Conservation (phyloP, 78 protist species). For the Dictyostelium firmibasis region DNA sequence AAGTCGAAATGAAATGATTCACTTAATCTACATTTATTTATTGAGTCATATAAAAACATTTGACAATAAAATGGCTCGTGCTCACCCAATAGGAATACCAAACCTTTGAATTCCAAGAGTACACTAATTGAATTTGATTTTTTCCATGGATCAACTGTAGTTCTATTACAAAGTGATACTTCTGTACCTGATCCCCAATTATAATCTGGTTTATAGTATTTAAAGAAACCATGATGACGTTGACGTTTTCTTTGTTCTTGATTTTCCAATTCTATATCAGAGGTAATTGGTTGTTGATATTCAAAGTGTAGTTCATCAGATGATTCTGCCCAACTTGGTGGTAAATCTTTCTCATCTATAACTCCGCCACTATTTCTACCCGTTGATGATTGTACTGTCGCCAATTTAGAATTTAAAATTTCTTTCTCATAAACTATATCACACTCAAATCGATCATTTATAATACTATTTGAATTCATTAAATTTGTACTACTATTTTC, state of each 20-base stretch:
- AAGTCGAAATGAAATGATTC: conserved; percentile 69
- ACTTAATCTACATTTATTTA: conserved; percentile 26
- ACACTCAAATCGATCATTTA: conserved; percentile 39
- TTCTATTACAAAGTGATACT: conserved; percentile 49
- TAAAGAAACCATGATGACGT: conserved; percentile 26
- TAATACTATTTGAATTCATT: background rate
- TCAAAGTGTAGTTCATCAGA: conserved; percentile 7
- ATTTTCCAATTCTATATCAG: conserved; percentile 24
- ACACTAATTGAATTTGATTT: conserved; percentile 7
- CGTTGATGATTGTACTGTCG: background rate
- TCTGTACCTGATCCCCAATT: conserved; percentile 78
- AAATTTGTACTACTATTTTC: background rate
- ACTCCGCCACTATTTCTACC: background rate
- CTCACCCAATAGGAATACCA: conserved; percentile 63
- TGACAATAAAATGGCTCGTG: conserved; percentile 66
- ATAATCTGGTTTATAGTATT: conserved; percentile 63
- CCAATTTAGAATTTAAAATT: background rate
- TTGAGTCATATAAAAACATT: conserved; percentile 31
- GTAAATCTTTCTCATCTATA: background rate
- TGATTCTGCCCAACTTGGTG: background rate
- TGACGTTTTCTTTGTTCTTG: background rate
- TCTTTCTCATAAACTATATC: conserved; percentile 38
- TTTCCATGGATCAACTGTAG: conserved; percentile 11
- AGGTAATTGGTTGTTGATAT: background rate
- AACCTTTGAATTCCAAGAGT: conserved; percentile 32